Percentiles rank a stretch among this genome's conserved stretches.
phyloP scores from a whole-genome alignment of 2,329 filamentous ascomycete genomes.

The Colletotrichum limetticola region DNA sequence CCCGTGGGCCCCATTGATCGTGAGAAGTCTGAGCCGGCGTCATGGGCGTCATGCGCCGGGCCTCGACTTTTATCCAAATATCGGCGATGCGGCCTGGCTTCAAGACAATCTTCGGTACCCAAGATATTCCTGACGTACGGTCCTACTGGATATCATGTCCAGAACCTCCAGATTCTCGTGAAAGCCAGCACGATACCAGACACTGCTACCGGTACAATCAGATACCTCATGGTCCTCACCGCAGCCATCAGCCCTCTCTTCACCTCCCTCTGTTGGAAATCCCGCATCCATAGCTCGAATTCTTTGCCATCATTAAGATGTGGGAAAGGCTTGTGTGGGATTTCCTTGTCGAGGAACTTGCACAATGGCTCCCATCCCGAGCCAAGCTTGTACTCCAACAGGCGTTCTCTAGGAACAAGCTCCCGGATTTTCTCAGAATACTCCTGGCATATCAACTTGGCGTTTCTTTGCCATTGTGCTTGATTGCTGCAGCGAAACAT shows the following conservation, averaged over 20 bases:
- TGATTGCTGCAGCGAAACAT: neutral
- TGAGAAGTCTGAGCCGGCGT: too few species aligned
- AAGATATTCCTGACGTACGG: neutral
- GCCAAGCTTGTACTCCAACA: conserved; percentile 48
- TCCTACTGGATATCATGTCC: neutral
- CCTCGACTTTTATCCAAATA: neutral
- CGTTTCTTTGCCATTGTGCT: neutral
- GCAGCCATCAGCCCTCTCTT: neutral
- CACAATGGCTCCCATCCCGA: conserved; percentile 52
- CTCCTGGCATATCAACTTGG: neutral
- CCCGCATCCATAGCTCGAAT: neutral
- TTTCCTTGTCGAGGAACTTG: conserved; percentile 47
- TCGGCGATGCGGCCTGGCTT: neutral
- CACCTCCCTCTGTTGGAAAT: neutral
- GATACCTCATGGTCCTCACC: too few species aligned
- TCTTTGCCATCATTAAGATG: conserved; percentile 41
- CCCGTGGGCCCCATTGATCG: too few species aligned
- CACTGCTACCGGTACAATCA: neutral
- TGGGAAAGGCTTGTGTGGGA: conserved; percentile 46
- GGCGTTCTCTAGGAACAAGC: conserved; percentile 22
- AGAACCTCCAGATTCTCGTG: too few species aligned
- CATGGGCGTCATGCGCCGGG: too few species aligned
- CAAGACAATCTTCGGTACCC: neutral
- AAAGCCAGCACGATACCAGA: neutral
- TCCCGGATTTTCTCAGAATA: conserved; percentile 8